Evolutionary conservation across 1,284 basidiomycete species (phyloP).

Genomic region (Omphalotus olearius): DNA sequence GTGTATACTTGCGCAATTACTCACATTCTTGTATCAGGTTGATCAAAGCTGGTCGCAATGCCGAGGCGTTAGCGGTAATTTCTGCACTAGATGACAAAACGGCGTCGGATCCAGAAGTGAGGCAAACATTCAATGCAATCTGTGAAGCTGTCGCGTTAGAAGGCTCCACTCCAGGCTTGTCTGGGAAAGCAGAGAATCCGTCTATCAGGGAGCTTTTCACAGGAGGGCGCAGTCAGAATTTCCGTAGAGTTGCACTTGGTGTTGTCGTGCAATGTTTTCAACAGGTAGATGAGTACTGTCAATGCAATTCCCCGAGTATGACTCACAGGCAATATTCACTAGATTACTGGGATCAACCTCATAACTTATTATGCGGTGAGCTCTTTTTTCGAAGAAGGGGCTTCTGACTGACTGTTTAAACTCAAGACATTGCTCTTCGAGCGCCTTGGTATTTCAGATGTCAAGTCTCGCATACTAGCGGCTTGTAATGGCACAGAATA

Average conservation of each 20-base stretch:
- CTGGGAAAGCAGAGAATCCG: constrained; percentile 21
- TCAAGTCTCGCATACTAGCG: constrained; percentile 61
- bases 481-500: constrained; percentile 71
- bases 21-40: constrained; percentile 32
- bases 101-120: constrained; percentile 45
- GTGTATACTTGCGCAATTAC: not conserved
- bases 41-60: constrained; percentile 53
- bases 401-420: not conserved
- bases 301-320: not conserved
- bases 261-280: constrained; percentile 67
- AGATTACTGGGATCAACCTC: constrained; percentile 51
- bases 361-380: constrained; percentile 57
- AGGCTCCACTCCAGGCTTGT: constrained; percentile 17
- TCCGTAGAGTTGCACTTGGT: constrained; percentile 55
- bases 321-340: not conserved
- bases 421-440: constrained; percentile 53
- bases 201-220: constrained; percentile 52
- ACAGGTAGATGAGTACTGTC: constrained; percentile 30
- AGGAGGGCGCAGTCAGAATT: constrained; percentile 58
- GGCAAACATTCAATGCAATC: constrained; percentile 52
- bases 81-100: constrained; percentile 57
- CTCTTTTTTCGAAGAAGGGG: not conserved
- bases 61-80: constrained; percentile 62
- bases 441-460: constrained; percentile 54
- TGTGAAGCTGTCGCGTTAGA: constrained; percentile 46